Conservation (phyloP, 1,284 basidiomycete species). For the Sporisorium graminicola region DNA sequence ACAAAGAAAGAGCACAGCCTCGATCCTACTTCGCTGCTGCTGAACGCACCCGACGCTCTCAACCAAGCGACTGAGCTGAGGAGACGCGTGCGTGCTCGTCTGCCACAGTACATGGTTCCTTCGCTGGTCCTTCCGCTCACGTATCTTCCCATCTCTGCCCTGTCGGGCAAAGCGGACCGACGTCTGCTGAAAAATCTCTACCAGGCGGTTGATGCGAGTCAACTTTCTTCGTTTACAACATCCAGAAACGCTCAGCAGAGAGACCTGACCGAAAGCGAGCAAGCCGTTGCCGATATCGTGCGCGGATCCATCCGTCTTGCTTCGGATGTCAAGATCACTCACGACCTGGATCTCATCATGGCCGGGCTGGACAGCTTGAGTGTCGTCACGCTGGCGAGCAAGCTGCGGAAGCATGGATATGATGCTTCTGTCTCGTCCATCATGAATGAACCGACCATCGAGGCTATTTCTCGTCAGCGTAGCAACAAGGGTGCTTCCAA, state of each 20-base stretch:
- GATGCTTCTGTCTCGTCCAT: conserved; percentile 41
- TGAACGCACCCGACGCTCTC: conserved; percentile 15
- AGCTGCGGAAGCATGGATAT: conserved; percentile 43
- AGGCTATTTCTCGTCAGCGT: conserved; percentile 36
- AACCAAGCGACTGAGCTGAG: conserved; percentile 17
- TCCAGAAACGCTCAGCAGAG: conserved; percentile 10
- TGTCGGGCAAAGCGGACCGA: conserved; percentile 62
- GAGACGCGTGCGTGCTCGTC: conserved; percentile 24
- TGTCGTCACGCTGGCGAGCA: conserved; percentile 55
- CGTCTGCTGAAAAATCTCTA: conserved; percentile 46
- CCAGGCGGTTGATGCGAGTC: conserved; percentile 17
- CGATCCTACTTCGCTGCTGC: conserved; percentile 9
- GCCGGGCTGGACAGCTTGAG: conserved; percentile 63
- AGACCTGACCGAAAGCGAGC: conserved; percentile 30
- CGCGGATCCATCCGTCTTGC: conserved; percentile 19
- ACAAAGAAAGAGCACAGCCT: conserved; percentile 8
- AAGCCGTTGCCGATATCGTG: conserved; percentile 36
- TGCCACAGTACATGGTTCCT: conserved; percentile 65
- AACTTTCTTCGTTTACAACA: conserved; percentile 2
- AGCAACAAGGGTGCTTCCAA: background rate
- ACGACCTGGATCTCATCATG: conserved; percentile 48
- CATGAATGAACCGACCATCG: conserved; percentile 53
- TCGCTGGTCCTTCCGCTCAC: conserved; percentile 52
- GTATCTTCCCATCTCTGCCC: conserved; percentile 54
- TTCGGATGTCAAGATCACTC: conserved; percentile 23